Evolutionary conservation across 768 basidiomycete species (phyloP).

Genomic region (Candolleomyces eurysporus): DNA sequence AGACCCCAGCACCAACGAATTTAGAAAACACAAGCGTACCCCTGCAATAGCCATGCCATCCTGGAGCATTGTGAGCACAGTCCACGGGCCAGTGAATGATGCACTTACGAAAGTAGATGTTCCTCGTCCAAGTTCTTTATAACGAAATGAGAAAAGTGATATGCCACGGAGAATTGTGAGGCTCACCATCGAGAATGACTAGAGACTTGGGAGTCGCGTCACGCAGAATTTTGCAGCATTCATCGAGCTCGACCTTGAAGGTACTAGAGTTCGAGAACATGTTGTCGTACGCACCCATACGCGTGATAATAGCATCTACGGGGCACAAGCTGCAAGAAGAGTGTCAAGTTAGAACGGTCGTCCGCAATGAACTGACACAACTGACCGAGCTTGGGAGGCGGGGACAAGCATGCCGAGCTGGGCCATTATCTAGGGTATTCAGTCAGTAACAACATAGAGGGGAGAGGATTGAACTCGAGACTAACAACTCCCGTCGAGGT

Average conservation of each 20-base stretch:
- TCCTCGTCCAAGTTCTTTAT: slow-evolving; percentile 85
- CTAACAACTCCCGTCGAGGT: slow-evolving; percentile 87
- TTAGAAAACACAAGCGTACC: slow-evolving; percentile 36
- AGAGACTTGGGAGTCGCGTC: slow-evolving; percentile 93
- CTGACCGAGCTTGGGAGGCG: slow-evolving; percentile 73
- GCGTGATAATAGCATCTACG: slow-evolving; percentile 88
- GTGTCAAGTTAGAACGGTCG: neutral
- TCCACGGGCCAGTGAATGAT: neutral
- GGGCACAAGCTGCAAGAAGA: slow-evolving; percentile 64
- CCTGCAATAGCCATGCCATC: slow-evolving; percentile 99
- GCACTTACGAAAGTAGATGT: slow-evolving; percentile 83
- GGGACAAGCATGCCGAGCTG: slow-evolving; percentile 96
- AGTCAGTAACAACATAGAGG: neutral
- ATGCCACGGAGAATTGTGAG: neutral
- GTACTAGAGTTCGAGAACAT: slow-evolving; percentile 95
- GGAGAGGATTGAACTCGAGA: slow-evolving; percentile 3
- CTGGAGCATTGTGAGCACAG: slow-evolving; percentile 30
- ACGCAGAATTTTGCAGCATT: slow-evolving; percentile 92
- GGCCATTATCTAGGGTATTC: slow-evolving; percentile 69
- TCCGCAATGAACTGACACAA: too few species aligned
- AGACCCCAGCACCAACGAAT: neutral
- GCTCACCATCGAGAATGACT: slow-evolving; percentile 89
- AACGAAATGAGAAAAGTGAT: slow-evolving; percentile 11
- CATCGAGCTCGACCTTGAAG: slow-evolving; percentile 98
- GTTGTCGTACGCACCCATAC: slow-evolving; percentile 99